These are phyloP conservation scores for Calonectria henricotiae DNA, from an alignment of 2,329 filamentous ascomycete species.

Conservation along the genomic window DNA sequence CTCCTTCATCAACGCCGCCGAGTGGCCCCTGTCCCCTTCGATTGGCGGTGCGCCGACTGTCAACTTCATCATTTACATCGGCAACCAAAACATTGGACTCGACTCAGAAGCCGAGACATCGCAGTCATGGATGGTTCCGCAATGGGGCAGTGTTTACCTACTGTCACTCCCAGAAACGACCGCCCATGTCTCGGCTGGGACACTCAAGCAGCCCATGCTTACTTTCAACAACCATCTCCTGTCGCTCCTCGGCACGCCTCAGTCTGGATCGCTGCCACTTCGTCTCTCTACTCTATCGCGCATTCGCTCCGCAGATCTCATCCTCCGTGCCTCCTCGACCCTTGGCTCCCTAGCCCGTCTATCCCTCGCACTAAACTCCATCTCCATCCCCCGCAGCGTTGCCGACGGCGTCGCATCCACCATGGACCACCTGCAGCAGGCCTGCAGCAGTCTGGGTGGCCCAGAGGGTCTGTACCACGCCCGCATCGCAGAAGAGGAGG, in stretches of 20 bases:
- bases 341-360: conserved; percentile 93
- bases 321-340: conserved; percentile 92
- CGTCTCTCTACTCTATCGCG: conserved; percentile 88
- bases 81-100: conserved; percentile 79
- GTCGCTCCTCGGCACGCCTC: conserved; percentile 87
- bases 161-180: conserved; percentile 66
- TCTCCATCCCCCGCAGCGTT: conserved; percentile 90
- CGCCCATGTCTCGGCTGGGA: conserved; percentile 73
- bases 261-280: conserved; percentile 86
- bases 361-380: conserved; percentile 86
- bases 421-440: conserved; percentile 82
- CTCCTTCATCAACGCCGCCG: conserved; percentile 96
- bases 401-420: conserved; percentile 88
- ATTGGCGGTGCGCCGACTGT: conserved; percentile 95
- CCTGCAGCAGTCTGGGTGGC: conserved; percentile 80
- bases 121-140: conserved; percentile 90
- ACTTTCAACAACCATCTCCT: conserved; percentile 94
- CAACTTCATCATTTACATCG: conserved; percentile 95
- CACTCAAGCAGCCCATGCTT: conserved; percentile 85
- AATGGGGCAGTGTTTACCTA: conserved; percentile 86
- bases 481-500: conserved; percentile 87
- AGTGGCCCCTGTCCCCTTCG: conserved; percentile 96
- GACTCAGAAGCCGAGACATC: conserved; percentile 66
- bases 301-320: conserved; percentile 87
- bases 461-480: conserved; percentile 84